Base-by-base conservation (phyloP, 2,329 filamentous ascomycete species). In the Alternaria tenuissima region DNA sequence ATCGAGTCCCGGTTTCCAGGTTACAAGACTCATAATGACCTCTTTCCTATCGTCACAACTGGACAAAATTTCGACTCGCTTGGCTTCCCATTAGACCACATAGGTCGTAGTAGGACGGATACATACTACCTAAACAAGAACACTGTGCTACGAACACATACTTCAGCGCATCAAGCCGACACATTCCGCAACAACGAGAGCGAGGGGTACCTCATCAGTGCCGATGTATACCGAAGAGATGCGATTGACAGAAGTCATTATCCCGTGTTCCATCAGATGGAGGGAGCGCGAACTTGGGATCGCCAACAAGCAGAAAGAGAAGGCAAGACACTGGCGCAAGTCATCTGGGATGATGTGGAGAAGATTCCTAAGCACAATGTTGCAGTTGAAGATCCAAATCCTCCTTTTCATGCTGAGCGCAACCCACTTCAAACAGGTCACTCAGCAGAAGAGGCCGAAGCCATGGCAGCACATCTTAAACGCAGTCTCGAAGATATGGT, bases 221-320 rank as follows among this genome's bases (percentile, higher is more conserved):
- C 94, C 24, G 95, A 99, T 77, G 95, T 99, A 18, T 99, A 98
- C 79, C 88, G 95, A 43, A 87, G 95, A 66, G 95, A 99, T 86
- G 94, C 94, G 57, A 91, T 99, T 73, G 95, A 99, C 80, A 88
- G 92, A 57, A 95, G 90, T 69, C 95, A 99, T 80, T 98, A 98
- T 80, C 95, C 95, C 0, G 88, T 96, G 59, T 99, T 99, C 79
- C 95, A 99, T 80, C 95, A 99, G 81, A 98, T 98, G 94, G 95
- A 99, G 78, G 94, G 93, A 12, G 94, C 94, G 8, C 86, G 91
- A 69, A 90, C 93, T 55, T 99, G 95, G 94, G 91, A 95, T 74
- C 87, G 92, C 9, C 83, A 76, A 28, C 85, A 82, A 76, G 86
- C 86, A 44, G 84, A 82, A 55, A 82, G 70, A 14, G 65, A 70